These are phyloP conservation scores for Podospora didyma DNA, from an alignment of 495 filamentous ascomycete genomes.

Conservation along the genomic window DNA sequence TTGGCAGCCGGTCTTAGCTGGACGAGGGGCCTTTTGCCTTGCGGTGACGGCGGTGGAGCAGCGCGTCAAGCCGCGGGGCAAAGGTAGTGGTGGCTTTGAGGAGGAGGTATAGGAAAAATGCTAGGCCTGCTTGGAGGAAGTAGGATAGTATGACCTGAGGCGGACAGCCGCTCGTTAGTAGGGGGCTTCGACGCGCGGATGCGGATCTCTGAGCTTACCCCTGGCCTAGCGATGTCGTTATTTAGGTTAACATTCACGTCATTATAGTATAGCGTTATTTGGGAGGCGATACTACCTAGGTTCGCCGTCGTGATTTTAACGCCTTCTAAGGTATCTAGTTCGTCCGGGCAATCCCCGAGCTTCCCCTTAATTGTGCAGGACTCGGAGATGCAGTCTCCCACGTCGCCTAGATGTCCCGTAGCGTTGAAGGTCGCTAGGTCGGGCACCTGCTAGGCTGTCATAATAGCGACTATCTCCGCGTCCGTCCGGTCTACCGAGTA, in stretches of 20 bases:
- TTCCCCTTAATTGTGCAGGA: background rate
- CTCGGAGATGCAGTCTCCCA: background rate
- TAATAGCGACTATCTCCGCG: background rate
- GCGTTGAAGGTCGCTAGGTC: background rate
- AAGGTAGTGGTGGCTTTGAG: background rate
- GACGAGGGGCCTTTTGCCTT: background rate
- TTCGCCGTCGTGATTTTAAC: background rate
- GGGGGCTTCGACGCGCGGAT: too few species aligned
- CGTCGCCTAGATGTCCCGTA: background rate
- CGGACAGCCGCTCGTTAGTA: background rate
- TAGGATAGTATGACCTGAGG: constrained; percentile 11
- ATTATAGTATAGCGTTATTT: background rate
- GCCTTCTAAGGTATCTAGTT: background rate
- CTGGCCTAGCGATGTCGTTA: background rate
- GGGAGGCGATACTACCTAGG: background rate
- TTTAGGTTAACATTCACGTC: background rate
- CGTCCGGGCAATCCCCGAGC: background rate
- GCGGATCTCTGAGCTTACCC: background rate
- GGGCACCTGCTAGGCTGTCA: background rate
- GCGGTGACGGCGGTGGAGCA: background rate
- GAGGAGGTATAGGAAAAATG: constrained; percentile 1
- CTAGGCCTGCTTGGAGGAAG: constrained; percentile 4
- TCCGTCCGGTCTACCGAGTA: background rate
- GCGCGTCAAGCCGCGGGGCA: background rate
- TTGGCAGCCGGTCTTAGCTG: background rate